Evolutionary conservation across 2,329 filamentous ascomycete species (phyloP), one percentile per base, ranked within the genome.

Genomic region (Colletotrichum sp.): DNA sequence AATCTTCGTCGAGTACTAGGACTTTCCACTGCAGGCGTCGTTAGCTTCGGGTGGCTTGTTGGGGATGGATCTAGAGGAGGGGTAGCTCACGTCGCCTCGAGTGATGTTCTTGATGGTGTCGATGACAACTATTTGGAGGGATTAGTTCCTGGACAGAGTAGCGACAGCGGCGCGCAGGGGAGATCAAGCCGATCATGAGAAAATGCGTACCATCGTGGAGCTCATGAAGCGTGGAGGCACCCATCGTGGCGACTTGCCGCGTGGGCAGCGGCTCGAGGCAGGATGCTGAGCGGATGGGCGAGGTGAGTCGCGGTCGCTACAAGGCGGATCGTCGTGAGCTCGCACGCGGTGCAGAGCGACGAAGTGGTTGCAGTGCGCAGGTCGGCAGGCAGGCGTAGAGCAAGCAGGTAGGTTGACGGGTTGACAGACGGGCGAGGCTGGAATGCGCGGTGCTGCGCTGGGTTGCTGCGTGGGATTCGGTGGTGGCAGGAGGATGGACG

Each of bases 1-100:
- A 96, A 72, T 89, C 90, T 80, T 95, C 93, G 86, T 99, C 97
- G 81, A 98, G 89, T 69, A 99, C 93, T 80, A 99, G 88, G 79
- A 98, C 95, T 91, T 99, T 99, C 97, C 97, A 99, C 96, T 98
- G 79, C 71, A 68, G 32, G 32, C 30, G 26, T 16, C 36, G 60
- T 75, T 75, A 76, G 75, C 62, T 76, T 68, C 6, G 36, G 12
- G 26, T n/a, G 10, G 64, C 22, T 59, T 36, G 30, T 30, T 28
- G 30, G 10, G 22, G 24, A 36, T 34, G 34, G 70, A 55, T 39
- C 15, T 6, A 22, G 68, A n/a, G 36, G 32, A 30, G 55, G 36
- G 68, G 69, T 26, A 68, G 82, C 92, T 85, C 89, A 97, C 95
- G 85, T 98, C 95, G 87, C 94, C 93, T 84, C 91, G 92, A 75